Evolutionary conservation across 495 filamentous ascomycete species (phyloP).

Genomic region (Talaromyces adpressus): DNA sequence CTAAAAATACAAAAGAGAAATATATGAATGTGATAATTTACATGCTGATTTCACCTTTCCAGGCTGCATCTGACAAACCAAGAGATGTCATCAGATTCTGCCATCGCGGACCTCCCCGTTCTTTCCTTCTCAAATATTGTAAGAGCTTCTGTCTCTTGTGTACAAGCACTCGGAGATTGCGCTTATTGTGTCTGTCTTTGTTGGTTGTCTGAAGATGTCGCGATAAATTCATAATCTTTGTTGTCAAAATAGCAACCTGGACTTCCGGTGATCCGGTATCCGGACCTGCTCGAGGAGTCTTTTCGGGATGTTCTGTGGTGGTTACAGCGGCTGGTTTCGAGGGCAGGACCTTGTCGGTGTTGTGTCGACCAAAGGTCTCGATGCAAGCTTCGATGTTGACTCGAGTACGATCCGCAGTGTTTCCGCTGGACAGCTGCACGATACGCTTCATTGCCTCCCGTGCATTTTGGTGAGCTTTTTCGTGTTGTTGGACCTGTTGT

Average conservation of each 20-base stretch:
- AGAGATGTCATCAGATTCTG: conserved; percentile 71
- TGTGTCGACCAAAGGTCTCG: conserved; percentile 81
- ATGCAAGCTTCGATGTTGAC: conserved; percentile 79
- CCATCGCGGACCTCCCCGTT: conserved; percentile 86
- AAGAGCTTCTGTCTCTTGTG: conserved; percentile 86
- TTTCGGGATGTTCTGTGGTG: conserved; percentile 24
- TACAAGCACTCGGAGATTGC: conserved; percentile 76
- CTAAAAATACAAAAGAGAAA: conserved; percentile 5
- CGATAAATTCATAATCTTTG: conserved; percentile 81
- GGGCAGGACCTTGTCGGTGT: conserved; percentile 65
- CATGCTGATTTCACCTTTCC: conserved; percentile 77
- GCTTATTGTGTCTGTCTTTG: conserved; percentile 88
- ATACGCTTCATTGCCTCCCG: conserved; percentile 69
- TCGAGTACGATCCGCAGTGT: conserved; percentile 64
- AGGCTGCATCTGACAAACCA: conserved; percentile 79
- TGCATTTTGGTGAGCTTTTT: conserved; percentile 26
- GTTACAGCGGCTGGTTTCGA: conserved; percentile 39
- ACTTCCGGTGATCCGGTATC: conserved; percentile 95
- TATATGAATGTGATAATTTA: conserved; percentile 28
- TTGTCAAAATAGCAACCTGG: conserved; percentile 92
- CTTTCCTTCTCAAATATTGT: conserved; percentile 77
- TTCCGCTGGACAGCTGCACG: conserved; percentile 63
- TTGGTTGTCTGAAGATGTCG: conserved; percentile 45
- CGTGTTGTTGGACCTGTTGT: conserved; percentile 18
- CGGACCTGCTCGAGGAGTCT: conserved; percentile 67